Evolutionary conservation across 2,329 filamentous ascomycete species (phyloP).

Genomic region (Pseudogymnoascus sp.): DNA sequence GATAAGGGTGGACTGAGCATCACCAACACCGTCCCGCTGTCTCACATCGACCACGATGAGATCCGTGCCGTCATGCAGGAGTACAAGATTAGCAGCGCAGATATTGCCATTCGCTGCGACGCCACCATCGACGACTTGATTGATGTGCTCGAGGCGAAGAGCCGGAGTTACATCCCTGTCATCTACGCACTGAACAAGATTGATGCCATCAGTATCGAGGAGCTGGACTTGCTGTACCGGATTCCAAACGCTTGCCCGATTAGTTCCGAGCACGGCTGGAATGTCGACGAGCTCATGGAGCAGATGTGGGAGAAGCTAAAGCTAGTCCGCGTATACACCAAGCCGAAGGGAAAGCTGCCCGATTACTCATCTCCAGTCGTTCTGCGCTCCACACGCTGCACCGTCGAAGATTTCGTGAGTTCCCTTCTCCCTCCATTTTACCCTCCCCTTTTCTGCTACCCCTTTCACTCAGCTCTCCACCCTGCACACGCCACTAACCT

Average conservation of each 20-base stretch:
- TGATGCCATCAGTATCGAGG: constrained; percentile 94
- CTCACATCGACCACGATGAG: constrained; percentile 90
- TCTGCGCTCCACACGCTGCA: constrained; percentile 71
- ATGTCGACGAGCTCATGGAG: constrained; percentile 92
- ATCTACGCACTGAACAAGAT: constrained; percentile 99
- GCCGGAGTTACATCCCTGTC: constrained; percentile 94
- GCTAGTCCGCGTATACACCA: constrained; percentile 89
- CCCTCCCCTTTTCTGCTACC: background rate
- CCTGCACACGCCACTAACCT: constrained; percentile 14
- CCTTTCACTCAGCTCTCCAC: constrained; percentile 2
- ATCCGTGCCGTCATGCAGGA: constrained; percentile 97
- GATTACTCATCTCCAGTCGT: constrained; percentile 92
- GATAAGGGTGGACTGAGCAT: constrained; percentile 96
- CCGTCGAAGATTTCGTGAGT: constrained; percentile 94
- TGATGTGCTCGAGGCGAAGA: constrained; percentile 89
- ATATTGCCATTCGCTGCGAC: constrained; percentile 96
- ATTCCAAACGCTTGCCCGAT: constrained; percentile 97
- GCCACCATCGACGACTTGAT: constrained; percentile 96
- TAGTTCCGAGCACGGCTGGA: constrained; percentile 96
- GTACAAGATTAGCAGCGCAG: constrained; percentile 92
- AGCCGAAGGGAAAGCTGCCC: constrained; percentile 89
- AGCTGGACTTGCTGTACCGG: constrained; percentile 89
- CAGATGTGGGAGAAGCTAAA: constrained; percentile 98
- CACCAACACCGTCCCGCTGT: constrained; percentile 85
- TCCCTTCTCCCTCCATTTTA: constrained; percentile 9